Evolutionary conservation across 495 filamentous ascomycete species (phyloP), one percentile per base, ranked within the genome.

Genomic region (Aspergillus sclerotiicarbonarius): DNA sequence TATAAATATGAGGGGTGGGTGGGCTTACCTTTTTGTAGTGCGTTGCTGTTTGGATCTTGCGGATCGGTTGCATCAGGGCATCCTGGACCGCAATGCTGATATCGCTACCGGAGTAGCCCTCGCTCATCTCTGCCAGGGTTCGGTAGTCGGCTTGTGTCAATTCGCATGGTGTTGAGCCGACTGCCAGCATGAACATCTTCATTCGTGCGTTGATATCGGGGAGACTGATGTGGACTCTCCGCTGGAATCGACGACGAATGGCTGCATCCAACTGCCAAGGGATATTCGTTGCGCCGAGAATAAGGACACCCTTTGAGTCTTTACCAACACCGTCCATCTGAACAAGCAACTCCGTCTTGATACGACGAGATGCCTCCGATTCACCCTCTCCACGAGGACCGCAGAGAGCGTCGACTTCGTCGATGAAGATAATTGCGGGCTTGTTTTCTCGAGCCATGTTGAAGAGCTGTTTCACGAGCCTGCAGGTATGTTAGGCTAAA

Each of bases 271-370:
- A 81, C 74, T 99, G 94, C 94, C 94, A 99, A 8, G 94, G 94
- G 66, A 99, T 98, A 69, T 99, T 99, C 47, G 94, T 99, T 54
- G 94, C 94, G 51, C 95, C 94, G 10, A 99, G 82, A 43, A 99
- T 96, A 33, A 99, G 79, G 9, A 99, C 93, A 39, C 93, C 95
- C 65, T 87, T 91, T 53, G 86, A 90, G 74, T 97, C 94, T 41
- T 91, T 91, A 43, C 95, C 95, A 4, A 99, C 94, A 72, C 94
- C 94, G 65, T 99, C 94, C 94, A 99, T 99, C 69, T 99, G 94
- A 13, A 99, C 95, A 18, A 99, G 83, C 71, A 99, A 84, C 71
- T 99, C 94, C 15, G 94, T 99, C 71, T 99, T 99, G 76, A 99
- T 98, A 63, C 94, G 87, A 53, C 94, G 85, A 25, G 92, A 96